Evolutionary conservation across 2,329 filamentous ascomycete genomes (phyloP).

Genomic region (Diaporthe vaccinii): DNA sequence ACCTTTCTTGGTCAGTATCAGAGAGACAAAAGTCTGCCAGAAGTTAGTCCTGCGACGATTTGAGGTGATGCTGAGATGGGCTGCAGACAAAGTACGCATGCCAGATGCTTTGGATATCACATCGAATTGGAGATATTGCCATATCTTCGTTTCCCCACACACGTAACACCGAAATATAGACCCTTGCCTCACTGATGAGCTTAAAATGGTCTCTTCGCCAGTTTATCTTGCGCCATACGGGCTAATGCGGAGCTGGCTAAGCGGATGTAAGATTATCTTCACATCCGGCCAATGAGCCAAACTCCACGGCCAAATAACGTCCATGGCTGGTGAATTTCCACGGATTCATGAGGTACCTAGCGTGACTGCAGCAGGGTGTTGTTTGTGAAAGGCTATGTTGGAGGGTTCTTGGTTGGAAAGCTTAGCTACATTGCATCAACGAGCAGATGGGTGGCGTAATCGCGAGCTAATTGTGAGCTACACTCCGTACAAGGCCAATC

Average conservation of each 20-base stretch:
- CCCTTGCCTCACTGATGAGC: not conserved
- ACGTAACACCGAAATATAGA: too few species aligned
- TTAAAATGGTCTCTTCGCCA: slow-evolving; percentile 22
- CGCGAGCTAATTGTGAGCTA: slow-evolving; percentile 12
- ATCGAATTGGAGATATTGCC: too few species aligned
- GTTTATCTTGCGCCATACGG: not conserved
- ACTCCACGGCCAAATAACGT: not conserved
- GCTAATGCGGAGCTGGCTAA: slow-evolving; percentile 2
- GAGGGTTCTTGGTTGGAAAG: not conserved
- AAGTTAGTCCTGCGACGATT: not conserved
- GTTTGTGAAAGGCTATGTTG: not conserved
- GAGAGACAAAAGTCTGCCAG: not conserved
- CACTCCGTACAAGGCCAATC: not conserved
- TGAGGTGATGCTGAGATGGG: not conserved
- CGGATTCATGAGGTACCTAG: not conserved
- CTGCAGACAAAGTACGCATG: not conserved
- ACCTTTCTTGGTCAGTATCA: too few species aligned
- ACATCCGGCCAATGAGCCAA: not conserved
- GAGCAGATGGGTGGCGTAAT: not conserved
- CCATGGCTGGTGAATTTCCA: not conserved
- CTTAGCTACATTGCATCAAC: slow-evolving; percentile 9
- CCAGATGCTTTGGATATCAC: too few species aligned
- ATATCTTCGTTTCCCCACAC: not conserved
- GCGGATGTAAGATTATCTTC: not conserved
- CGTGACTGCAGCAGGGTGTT: not conserved